Conservation (phyloP, 2,329 filamentous ascomycete species). For the Hypoxylon sp. region DNA sequence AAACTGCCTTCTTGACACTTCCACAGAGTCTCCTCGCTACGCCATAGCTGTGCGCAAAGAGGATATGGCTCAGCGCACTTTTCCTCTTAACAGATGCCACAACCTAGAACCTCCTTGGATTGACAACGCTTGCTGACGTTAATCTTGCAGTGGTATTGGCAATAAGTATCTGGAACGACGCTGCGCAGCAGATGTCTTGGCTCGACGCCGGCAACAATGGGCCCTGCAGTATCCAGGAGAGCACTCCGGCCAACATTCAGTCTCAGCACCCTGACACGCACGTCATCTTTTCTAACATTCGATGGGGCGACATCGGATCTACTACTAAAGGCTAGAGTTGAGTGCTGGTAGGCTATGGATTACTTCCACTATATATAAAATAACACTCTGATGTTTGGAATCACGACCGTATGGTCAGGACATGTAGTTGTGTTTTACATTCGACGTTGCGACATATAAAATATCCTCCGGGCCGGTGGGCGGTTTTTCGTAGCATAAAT, state of each 20-base stretch:
- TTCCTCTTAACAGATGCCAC: neutral
- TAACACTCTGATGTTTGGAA: no score
- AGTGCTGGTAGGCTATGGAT: neutral
- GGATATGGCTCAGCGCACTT: neutral
- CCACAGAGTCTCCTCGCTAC: neutral
- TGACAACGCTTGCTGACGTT: slow-evolving; percentile 13
- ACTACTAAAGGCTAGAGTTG: slow-evolving; percentile 27
- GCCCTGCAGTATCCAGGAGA: slow-evolving; percentile 32
- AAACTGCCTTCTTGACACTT: neutral
- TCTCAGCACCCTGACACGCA: slow-evolving; percentile 38
- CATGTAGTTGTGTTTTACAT: no score
- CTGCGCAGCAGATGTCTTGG: slow-evolving; percentile 38
- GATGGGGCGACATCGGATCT: slow-evolving; percentile 41
- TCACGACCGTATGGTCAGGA: no score
- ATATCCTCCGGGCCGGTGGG: no score
- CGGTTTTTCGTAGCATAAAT: no score
- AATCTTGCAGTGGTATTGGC: slow-evolving; percentile 36
- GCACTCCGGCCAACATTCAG: slow-evolving; percentile 36
- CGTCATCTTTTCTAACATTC: slow-evolving; percentile 38
- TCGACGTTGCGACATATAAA: no score
- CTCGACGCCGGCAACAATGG: slow-evolving; percentile 39
- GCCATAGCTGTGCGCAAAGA: neutral
- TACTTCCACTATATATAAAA: neutral
- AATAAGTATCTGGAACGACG: slow-evolving; percentile 42
- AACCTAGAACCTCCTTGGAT: neutral